Evolutionary conservation across 1,139 yeast genomes (phyloP), one percentile per base, ranked within the genome.

Genomic region (Blastobotrys illinoisensis): DNA sequence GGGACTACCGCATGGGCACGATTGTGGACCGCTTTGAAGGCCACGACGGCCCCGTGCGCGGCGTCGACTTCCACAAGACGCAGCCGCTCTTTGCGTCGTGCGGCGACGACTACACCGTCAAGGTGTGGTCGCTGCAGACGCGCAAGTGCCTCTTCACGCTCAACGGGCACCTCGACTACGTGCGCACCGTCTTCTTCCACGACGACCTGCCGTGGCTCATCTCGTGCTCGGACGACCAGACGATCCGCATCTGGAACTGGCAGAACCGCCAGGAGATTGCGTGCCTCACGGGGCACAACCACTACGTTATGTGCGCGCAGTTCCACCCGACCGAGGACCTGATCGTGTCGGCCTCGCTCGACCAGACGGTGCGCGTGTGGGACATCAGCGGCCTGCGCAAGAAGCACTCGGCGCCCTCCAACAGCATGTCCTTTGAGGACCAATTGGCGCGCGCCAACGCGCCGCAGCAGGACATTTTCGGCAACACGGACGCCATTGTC

Each of bases 1-100:
- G 99, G 99, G 99, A 95, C 72, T 95, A 95, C 74, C 85, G 99
- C 69, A 95, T 95, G 99, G 99, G 99, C 49, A 90, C 98, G 2
- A 77, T 95, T 67, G 85, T 95, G 70, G 99, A 91, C 71, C 81
- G 97, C 56, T 95, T 90, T 68, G 99, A 95, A 73, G 99, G 93
- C 64, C 99, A 95, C 69, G 97, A 88, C 65, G 99, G 99, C 24
- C 98, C 99, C 5, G 99, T 95, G 36, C 83, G 99, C 73, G 85
- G 93, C 60, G 88, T 95, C 49, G 93, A 85, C 69, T 93, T 95
- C 79, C 99, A 95, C 73, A 97, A 97, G 57, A 90, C 98, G 5
- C 99, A 95, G 73, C 98, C 98, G 40, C 79, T 95, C 59, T 93
- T 95, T 71, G 99, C 85, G 40, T 89, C 97, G 14, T 96, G 98